These are phyloP conservation scores for Jackrogersella multiformis DNA, from an alignment of 495 filamentous ascomycete species.

Conservation along the genomic window DNA sequence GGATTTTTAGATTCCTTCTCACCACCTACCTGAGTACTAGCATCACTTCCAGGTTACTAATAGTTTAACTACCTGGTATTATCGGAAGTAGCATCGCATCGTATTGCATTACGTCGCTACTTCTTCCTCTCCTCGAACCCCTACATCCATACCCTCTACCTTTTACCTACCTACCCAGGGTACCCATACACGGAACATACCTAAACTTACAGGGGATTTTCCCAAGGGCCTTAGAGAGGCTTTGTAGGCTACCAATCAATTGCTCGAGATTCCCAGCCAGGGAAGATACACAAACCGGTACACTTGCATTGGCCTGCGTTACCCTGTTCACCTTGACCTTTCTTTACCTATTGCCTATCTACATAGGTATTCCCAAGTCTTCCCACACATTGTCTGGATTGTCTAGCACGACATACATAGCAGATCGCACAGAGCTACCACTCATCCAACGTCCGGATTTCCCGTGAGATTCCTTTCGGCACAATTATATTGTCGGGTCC, in stretches of 20 bases:
- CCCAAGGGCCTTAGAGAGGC: slow-evolving; percentile 23
- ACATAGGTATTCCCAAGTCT: no score
- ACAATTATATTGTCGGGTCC: slow-evolving; percentile 16
- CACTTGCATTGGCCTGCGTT: slow-evolving; percentile 35
- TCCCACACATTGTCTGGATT: no score
- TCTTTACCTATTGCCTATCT: no score
- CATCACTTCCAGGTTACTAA: no score
- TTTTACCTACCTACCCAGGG: slow-evolving; percentile 9
- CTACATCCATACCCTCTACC: background rate
- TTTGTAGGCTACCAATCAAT: slow-evolving; percentile 37
- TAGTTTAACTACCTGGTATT: no score
- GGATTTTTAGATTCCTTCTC: slow-evolving; percentile 2
- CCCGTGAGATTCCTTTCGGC: slow-evolving; percentile 23
- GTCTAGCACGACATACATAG: slow-evolving; percentile 18
- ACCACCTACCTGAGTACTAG: no score
- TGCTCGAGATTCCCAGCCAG: slow-evolving; percentile 15
- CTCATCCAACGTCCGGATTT: slow-evolving; percentile 11
- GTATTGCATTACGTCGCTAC: background rate
- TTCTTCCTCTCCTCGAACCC: background rate
- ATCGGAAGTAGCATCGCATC: slow-evolving; percentile 4
- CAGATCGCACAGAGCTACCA: slow-evolving; percentile 3
- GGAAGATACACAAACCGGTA: slow-evolving; percentile 37
- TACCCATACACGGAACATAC: background rate
- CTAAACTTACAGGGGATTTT: slow-evolving; percentile 19
- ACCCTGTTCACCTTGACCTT: slow-evolving; percentile 36